These are phyloP conservation scores for Achlya hypogyna DNA, from an alignment of 352 stramenopile genomes.

Conservation along the genomic window DNA sequence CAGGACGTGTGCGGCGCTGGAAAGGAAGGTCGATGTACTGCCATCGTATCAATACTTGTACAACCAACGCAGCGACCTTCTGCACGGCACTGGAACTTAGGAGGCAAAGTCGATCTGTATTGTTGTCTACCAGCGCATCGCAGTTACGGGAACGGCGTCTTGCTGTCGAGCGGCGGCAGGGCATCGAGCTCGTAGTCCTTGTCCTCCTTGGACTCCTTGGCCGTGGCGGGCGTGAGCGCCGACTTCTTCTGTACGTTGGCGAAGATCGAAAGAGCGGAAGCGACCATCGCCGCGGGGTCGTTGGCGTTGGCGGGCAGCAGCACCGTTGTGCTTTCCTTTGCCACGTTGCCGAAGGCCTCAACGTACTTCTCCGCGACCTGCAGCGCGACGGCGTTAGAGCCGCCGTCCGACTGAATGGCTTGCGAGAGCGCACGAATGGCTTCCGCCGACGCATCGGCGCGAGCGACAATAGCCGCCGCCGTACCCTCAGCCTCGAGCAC, in stretches of 20 bases:
- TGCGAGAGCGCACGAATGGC: conserved; percentile 67
- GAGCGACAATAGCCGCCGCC: conserved; percentile 72
- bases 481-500: conserved; percentile 79
- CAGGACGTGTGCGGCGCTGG: too few relatives aligned
- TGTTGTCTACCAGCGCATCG: too few relatives aligned
- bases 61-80: too few relatives aligned
- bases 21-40: too few relatives aligned
- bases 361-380: conserved; percentile 89
- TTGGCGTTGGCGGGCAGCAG: conserved; percentile 69
- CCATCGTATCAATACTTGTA: too few relatives aligned
- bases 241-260: conserved; percentile 70
- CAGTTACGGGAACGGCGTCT: background rate
- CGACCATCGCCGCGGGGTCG: conserved; percentile 84
- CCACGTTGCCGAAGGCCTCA: conserved; percentile 84
- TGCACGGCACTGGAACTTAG: too few relatives aligned
- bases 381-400: conserved; percentile 72
- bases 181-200: conserved; percentile 18
- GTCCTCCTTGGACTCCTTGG: background rate
- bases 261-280: conserved; percentile 83
- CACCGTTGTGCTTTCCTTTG: conserved; percentile 84
- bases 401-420: conserved; percentile 57
- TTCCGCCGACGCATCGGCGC: conserved; percentile 69
- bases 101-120: too few relatives aligned
- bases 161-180: background rate
- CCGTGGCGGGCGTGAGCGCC: background rate